Evolutionary conservation across 495 filamentous ascomycete species (phyloP).

Genomic region (Extremus antarcticus): DNA sequence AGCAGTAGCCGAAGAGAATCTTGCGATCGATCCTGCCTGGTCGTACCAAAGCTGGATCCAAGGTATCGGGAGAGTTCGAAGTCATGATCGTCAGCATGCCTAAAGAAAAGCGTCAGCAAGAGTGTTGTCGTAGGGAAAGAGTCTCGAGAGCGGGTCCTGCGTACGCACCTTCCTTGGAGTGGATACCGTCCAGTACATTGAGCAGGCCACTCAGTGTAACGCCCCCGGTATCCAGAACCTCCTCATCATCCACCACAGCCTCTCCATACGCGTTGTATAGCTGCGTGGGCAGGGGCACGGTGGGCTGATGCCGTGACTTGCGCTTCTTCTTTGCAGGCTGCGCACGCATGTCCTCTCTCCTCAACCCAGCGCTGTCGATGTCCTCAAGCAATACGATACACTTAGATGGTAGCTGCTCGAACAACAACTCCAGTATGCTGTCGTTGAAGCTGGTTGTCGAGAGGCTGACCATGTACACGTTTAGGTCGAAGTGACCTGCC

Average conservation of each 20-base stretch:
- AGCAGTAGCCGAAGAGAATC: conserved; percentile 70
- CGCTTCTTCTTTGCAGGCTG: conserved; percentile 1
- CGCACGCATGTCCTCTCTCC: conserved; percentile 25
- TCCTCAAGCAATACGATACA: conserved; percentile 99
- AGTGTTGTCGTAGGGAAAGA: no score
- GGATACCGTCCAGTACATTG: conserved; percentile 93
- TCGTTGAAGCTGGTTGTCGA: conserved; percentile 13
- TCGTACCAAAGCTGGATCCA: conserved; percentile 91
- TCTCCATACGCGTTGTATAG: conserved; percentile 60
- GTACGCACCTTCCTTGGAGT: conserved; percentile 90
- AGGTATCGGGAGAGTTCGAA: conserved; percentile 89
- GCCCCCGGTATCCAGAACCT: not conserved
- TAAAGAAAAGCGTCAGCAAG: no score
- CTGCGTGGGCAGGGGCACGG: not conserved
- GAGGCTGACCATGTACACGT: conserved; percentile 53
- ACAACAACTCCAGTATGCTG: conserved; percentile 87
- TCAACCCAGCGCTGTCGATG: conserved; percentile 92
- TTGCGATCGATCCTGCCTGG: conserved; percentile 95
- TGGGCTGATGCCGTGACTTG: not conserved
- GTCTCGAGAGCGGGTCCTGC: no score
- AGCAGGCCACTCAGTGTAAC: conserved; percentile 96
- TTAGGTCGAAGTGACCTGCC: conserved; percentile 58
- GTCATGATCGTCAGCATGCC: conserved; percentile 84
- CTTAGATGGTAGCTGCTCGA: conserved; percentile 97
- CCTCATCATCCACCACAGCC: conserved; percentile 89